A percentile compares a stretch with the other conserved stretches of the same genome.
Conservation (phyloP, 345 rosid genomes). For the Crucihimalaya himalaica region DNA sequence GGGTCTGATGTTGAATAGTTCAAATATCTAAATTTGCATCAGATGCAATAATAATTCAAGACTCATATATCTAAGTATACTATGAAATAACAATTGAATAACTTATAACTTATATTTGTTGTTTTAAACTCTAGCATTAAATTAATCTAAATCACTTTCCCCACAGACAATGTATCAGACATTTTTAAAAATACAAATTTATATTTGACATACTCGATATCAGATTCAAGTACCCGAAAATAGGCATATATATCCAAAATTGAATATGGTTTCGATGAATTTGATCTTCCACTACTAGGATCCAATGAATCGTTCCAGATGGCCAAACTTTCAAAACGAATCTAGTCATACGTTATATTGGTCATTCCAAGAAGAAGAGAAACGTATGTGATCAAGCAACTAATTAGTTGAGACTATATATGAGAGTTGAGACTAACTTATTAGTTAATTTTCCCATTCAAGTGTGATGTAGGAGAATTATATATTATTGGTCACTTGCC, state of each 20-base stretch:
- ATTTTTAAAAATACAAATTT: too few species aligned
- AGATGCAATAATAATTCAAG: background rate
- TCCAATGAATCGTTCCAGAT: background rate
- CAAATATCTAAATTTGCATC: background rate
- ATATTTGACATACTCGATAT: too few species aligned
- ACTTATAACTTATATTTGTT: too few species aligned
- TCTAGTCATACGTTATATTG: background rate
- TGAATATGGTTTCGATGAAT: background rate
- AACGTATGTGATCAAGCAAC: background rate
- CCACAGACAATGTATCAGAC: too few species aligned
- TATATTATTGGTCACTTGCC: conserved; percentile 18
- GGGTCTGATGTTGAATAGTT: background rate
- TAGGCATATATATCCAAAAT: too few species aligned
- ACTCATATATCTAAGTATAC: too few species aligned
- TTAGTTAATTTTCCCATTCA: background rate
- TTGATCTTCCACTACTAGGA: background rate
- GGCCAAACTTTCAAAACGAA: background rate
- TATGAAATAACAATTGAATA: too few species aligned
- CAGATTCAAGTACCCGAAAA: too few species aligned
- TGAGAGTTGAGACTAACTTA: background rate
- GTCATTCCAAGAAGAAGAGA: background rate
- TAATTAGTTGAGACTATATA: too few species aligned
- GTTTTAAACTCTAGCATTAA: too few species aligned
- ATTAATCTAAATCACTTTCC: too few species aligned
- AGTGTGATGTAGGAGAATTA: conserved; percentile 13